Evolutionary conservation across 164 flowering plant species (phyloP), one percentile per base, ranked within the genome.

Genomic region (Aristolochia contorta): DNA sequence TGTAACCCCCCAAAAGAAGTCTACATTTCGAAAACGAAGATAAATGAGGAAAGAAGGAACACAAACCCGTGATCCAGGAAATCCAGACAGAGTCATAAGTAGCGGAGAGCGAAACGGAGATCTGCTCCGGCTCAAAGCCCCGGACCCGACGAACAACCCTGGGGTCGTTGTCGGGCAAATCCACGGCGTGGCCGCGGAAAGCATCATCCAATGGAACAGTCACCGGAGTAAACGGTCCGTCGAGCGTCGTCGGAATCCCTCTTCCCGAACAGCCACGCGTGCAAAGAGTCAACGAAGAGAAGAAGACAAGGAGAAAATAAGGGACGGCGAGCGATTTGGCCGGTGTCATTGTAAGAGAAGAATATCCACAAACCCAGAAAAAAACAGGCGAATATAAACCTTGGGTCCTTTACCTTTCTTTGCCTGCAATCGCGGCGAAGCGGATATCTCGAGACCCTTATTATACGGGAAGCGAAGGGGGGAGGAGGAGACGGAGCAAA

Each of bases 11-110:
- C 30, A 27, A 27, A 27, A 2, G 30, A 27, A 27, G 30, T 2
- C 3, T 2, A 27, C 3, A 27, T 27, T 27, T 12, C 1, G 30
- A 37, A 57, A 6, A 18, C 6, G 37, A 57, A 57, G 6, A 33
- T 0, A 59, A 47, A 59, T 3, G 18, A 16, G 30, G 22, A 13
- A 43, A 19, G 47, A 27, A 5, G 9, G 20, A 5, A 10, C 51
- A 15, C 22, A 24, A 15, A 91, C 98, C 98, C 69, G 98, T 92
- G 55, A 89, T 77, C 96, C 96, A 92, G 50, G 98, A 87, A 60
- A 89, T 74, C 96, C 94, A 89, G 47, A 92, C 79, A 12, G 98
- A 86, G 67, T 87, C 83, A 61, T 81, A 59, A 65, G 69, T 58
- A 0, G 72, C 48, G 14, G 97, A 92, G 55, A 92, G 82, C 12